These are phyloP conservation scores for Geranium rotundifolium DNA, from an alignment of 345 rosid genomes.

Conservation along the genomic window DNA sequence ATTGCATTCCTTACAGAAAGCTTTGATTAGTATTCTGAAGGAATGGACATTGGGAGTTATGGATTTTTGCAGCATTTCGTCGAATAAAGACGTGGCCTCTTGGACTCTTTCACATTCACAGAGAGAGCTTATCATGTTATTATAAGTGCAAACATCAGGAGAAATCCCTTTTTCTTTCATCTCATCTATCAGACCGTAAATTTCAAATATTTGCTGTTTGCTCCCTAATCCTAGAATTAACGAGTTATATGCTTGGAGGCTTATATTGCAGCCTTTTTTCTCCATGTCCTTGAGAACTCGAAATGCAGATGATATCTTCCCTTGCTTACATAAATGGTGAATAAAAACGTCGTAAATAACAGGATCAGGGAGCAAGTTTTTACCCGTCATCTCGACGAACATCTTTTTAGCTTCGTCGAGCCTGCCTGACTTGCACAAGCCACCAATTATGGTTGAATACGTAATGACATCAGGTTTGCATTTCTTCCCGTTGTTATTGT, in stretches of 20 bases:
- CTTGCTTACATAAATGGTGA: slow-evolving; percentile 68
- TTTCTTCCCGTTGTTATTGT: slow-evolving; percentile 37
- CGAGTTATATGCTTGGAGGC: slow-evolving; percentile 75
- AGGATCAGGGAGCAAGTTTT: slow-evolving; percentile 70
- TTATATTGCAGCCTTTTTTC: slow-evolving; percentile 71
- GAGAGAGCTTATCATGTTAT: slow-evolving; percentile 59
- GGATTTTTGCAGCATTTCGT: slow-evolving; percentile 80
- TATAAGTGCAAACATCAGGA: slow-evolving; percentile 73
- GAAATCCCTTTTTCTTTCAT: slow-evolving; percentile 82
- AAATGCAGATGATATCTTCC: slow-evolving; percentile 85
- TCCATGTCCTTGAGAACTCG: slow-evolving; percentile 97
- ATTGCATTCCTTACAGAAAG: slow-evolving; percentile 61
- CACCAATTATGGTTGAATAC: slow-evolving; percentile 66
- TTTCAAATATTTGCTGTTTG: slow-evolving; percentile 74
- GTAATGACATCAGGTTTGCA: slow-evolving; percentile 69
- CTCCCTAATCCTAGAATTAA: slow-evolving; percentile 71
- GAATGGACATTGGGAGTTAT: slow-evolving; percentile 57
- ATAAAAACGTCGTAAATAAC: slow-evolving; percentile 60
- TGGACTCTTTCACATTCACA: slow-evolving; percentile 70
- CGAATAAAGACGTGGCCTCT: slow-evolving; percentile 64
- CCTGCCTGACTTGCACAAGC: slow-evolving; percentile 72
- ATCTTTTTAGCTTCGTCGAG: slow-evolving; percentile 68
- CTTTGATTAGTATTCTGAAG: slow-evolving; percentile 59
- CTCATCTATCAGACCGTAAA: slow-evolving; percentile 85
- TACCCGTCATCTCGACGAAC: slow-evolving; percentile 68